These are phyloP conservation scores for Leishmania mexicana DNA, from an alignment of 208 protist genomes.

Conservation along the genomic window DNA sequence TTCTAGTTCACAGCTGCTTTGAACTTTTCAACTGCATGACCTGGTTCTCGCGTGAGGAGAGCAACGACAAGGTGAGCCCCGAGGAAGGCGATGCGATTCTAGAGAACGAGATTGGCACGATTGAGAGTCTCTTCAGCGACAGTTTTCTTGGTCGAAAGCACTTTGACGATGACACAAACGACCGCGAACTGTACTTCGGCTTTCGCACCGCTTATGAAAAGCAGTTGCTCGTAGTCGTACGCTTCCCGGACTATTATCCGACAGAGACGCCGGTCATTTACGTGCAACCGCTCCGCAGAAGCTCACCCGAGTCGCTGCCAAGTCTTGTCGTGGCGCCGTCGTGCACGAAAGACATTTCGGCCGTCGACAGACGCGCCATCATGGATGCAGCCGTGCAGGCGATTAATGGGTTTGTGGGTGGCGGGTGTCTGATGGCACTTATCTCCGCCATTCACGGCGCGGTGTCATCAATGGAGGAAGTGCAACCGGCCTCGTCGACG, in stretches of 20 bases:
- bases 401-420: slow-evolving; percentile 66
- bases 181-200: slow-evolving; percentile 70
- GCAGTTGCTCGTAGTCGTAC: slow-evolving; percentile 58
- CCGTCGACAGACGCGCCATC: slow-evolving; percentile 50
- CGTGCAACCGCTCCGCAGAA: slow-evolving; percentile 51
- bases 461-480: slow-evolving; percentile 37
- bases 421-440: slow-evolving; percentile 71
- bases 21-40: slow-evolving; percentile 88
- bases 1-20: slow-evolving; percentile 82
- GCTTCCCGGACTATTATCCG: slow-evolving; percentile 82
- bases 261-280: slow-evolving; percentile 69
- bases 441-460: slow-evolving; percentile 67
- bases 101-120: slow-evolving; percentile 68
- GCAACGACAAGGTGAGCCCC: slow-evolving; percentile 23
- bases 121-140: slow-evolving; percentile 72
- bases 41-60: slow-evolving; percentile 62
- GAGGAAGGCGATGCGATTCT: slow-evolving; percentile 70
- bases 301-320: slow-evolving; percentile 20
- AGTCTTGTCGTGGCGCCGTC: slow-evolving; percentile 42
- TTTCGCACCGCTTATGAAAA: slow-evolving; percentile 59
- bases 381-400: slow-evolving; percentile 76
- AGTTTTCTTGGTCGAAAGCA: slow-evolving; percentile 57
- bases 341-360: slow-evolving; percentile 70
- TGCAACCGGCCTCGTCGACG: slow-evolving; percentile 13
- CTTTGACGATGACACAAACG: slow-evolving; percentile 60